Base-by-base conservation (phyloP, 1,284 basidiomycete species). In the Leccinum angustisporum region DNA sequence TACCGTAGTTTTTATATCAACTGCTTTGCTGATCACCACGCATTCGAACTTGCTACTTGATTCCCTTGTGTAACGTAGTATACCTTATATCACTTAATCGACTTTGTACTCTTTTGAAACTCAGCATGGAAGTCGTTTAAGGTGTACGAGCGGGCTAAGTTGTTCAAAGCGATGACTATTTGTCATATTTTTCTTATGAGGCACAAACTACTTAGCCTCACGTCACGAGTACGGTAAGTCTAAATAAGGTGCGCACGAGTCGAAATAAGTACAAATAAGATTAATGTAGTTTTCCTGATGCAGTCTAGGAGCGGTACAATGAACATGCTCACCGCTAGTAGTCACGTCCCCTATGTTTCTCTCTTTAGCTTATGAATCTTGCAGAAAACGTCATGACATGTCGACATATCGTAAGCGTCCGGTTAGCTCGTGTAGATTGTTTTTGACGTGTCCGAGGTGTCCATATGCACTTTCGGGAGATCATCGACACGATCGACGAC, bases 381-480 rank as follows among this genome's bases (percentile, higher is more conserved):
- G 86, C 87, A 2, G 92, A 95, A 72, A 83, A 81, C 55, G 76
- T 79, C 1, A 75, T 77, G 1, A 71, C 81, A 3, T 95, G 93
- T 72, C 80, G 94, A 38, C 93, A 96, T 76, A 78, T 94, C 27
- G 88, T 90, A 66, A 67, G 86, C 75, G 10, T 21, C 38, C 18
- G 51, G n/a, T 58, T 18, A 1, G 5, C 16, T 21, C 43, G n/a
- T 13, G 9, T 36, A n/a, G 16, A 11, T 10, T 2, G 2, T 1
- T 16, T 4, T 58, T 64, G 55, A 66, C 27, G 1, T 9, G 4
- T 13, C 30, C 31, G 54, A 92, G n/a, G n/a, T n/a, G 90, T 79
- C 81, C 2, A 87, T 94, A 61, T 94, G 50, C 94, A 92, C 71
- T 95, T 96, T 68, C 93, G 91, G 0, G 94, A 95, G 73, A 70